A percentile compares a stretch with the other conserved stretches of the same genome.
These are phyloP conservation scores for Fennellomyces sp. DNA, from an alignment of 371 early-diverging fungal species.

Conservation along the genomic window DNA sequence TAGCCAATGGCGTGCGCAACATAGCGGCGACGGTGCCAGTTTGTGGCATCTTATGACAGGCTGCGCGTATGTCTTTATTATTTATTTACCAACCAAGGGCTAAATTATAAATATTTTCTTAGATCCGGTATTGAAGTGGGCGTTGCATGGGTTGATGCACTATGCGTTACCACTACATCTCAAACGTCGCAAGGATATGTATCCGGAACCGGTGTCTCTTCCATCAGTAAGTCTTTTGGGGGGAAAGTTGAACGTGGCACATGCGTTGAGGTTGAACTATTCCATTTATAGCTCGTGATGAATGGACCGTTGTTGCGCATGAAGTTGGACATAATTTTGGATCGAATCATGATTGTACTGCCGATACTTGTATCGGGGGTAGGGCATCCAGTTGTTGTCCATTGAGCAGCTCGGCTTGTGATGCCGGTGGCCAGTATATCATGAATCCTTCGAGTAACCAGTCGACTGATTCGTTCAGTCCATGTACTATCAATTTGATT, in stretches of 20 bases:
- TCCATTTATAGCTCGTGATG: conserved; percentile 61
- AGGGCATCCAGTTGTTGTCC: conserved; percentile 72
- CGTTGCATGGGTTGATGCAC: conserved; percentile 88
- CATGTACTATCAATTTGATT: conserved; percentile 77
- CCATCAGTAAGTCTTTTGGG: conserved; percentile 68
- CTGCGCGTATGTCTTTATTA: conserved; percentile 59
- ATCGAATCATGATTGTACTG: conserved; percentile 73
- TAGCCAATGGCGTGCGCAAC: conserved; percentile 81
- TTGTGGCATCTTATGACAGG: conserved; percentile 95
- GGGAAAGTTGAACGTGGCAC: too few relatives aligned
- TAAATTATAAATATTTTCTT: too few relatives aligned
- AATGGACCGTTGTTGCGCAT: conserved; percentile 97
- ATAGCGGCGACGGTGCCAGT: conserved; percentile 77
- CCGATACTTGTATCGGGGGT: conserved; percentile 59
- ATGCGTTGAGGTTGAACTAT: too few relatives aligned
- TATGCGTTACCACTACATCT: conserved; percentile 61
- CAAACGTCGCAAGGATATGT: conserved; percentile 61
- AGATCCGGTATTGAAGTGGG: conserved; percentile 88
- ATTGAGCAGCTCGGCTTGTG: conserved; percentile 63
- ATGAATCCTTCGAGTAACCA: conserved; percentile 88
- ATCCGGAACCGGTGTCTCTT: conserved; percentile 90
- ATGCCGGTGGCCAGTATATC: conserved; percentile 75
- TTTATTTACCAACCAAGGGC: not conserved
- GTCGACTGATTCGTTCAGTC: conserved; percentile 71
- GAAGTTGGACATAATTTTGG: conserved; percentile 94